Conservation (phyloP, 2,329 filamentous ascomycete species). For the Colletotrichum chrysophilum region DNA sequence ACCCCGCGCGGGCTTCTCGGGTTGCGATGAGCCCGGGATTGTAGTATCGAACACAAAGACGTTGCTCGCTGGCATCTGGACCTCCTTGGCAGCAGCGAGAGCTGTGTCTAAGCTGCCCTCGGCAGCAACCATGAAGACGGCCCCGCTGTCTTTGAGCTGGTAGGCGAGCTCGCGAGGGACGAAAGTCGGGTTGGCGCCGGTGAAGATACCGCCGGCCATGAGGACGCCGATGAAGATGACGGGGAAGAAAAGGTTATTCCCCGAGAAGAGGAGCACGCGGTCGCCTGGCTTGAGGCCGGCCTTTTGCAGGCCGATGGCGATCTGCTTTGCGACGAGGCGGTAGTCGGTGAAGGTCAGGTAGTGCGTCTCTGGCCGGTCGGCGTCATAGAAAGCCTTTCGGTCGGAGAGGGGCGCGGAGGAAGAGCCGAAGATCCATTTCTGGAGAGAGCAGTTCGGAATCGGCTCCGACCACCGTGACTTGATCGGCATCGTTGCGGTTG, state of each 20-base stretch:
- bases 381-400: constrained; percentile 63
- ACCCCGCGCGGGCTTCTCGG: constrained; percentile 19
- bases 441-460: constrained; percentile 55
- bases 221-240: constrained; percentile 73
- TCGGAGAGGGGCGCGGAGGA: constrained; percentile 47
- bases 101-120: constrained; percentile 65
- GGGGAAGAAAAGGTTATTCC: constrained; percentile 77
- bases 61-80: constrained; percentile 56
- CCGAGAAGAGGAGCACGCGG: constrained; percentile 74
- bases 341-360: constrained; percentile 68
- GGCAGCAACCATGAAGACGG: constrained; percentile 70
- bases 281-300: constrained; percentile 71
- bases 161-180: constrained; percentile 75
- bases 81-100: constrained; percentile 66
- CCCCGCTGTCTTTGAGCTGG: constrained; percentile 75
- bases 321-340: constrained; percentile 73
- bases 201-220: constrained; percentile 81
- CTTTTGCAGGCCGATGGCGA: constrained; percentile 70
- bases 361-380: constrained; percentile 69
- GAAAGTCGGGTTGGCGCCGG: constrained; percentile 73
- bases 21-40: constrained; percentile 35
- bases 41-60: constrained; percentile 71
- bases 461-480: constrained; percentile 49
- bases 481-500: constrained; percentile 45
- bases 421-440: constrained; percentile 61